Conservation (phyloP, 495 filamentous ascomycete species). For the Penicillium canescens region DNA sequence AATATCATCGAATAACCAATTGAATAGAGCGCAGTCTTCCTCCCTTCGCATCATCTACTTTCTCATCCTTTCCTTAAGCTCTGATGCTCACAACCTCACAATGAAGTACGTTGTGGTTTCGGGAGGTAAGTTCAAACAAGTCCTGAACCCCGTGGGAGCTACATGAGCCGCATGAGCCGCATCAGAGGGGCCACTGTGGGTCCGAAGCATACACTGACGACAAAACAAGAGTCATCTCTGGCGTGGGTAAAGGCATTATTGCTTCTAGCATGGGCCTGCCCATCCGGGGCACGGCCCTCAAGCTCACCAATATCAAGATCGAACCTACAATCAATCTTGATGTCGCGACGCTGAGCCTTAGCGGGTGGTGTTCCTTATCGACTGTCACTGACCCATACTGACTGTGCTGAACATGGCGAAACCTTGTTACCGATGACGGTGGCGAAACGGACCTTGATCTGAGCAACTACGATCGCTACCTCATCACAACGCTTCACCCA, state of each 20-base stretch:
- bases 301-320: conserved; percentile 59
- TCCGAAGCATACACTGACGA: too few relatives aligned
- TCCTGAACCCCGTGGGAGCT: background rate
- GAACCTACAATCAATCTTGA: conserved; percentile 61
- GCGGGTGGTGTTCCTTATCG: conserved; percentile 52
- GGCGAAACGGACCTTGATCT: conserved; percentile 86
- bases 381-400: background rate
- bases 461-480: conserved; percentile 91
- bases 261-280: conserved; percentile 62
- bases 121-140: background rate
- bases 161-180: too few relatives aligned
- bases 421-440: conserved; percentile 70
- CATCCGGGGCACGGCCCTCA: conserved; percentile 75
- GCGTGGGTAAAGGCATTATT: conserved; percentile 78
- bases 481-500: conserved; percentile 74
- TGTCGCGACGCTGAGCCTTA: conserved; percentile 73
- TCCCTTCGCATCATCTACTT: background rate
- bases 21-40: background rate
- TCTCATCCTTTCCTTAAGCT: background rate
- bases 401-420: conserved; percentile 58
- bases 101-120: conserved; percentile 3
- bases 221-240: conserved; percentile 63
- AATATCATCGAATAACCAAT: too few relatives aligned
- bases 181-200: too few relatives aligned
- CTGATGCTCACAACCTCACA: background rate